Percentiles rank a stretch among this genome's conserved stretches.
Evolutionary conservation across 179 eudicot genomes (phyloP).

Genomic region (Drosera spatulata): DNA sequence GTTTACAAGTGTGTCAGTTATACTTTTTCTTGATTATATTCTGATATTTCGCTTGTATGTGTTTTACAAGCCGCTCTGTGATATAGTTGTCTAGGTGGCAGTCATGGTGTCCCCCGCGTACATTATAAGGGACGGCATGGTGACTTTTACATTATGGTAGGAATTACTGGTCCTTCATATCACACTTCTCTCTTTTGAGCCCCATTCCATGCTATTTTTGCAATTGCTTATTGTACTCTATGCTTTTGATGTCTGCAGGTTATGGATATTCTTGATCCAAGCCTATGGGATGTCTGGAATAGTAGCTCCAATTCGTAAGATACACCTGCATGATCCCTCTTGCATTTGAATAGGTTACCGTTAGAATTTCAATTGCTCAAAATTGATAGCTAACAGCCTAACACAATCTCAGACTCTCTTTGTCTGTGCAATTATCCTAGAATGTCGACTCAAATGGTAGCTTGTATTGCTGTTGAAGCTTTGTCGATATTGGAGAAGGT

Average conservation of each 20-base stretch:
- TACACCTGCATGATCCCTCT: conserved; percentile 2
- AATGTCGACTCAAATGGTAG: conserved; percentile 63
- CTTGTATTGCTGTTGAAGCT: conserved; percentile 78
- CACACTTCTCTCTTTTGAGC: no score
- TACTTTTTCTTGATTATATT: background rate
- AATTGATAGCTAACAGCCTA: background rate
- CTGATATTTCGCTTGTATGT: background rate
- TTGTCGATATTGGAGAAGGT: conserved; percentile 64
- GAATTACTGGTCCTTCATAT: no score
- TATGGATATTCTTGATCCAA: conserved; percentile 82
- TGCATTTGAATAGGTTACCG: background rate
- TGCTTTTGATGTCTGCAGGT: conserved; percentile 27
- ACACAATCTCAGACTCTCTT: no score
- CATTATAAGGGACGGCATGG: conserved; percentile 68
- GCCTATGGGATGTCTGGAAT: conserved; percentile 84
- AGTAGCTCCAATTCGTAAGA: conserved; percentile 35
- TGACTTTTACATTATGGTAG: conserved; percentile 69
- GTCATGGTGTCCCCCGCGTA: conserved; percentile 71
- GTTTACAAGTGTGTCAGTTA: conserved; percentile 54
- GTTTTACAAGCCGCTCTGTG: background rate
- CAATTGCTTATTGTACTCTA: conserved; percentile 2
- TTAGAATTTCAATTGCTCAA: background rate
- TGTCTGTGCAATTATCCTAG: conserved; percentile 18
- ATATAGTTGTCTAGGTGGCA: conserved; percentile 55
- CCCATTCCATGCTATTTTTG: background rate